Base-by-base conservation (phyloP, 1,139 yeast genomes). In the Hansenula sp. region DNA sequence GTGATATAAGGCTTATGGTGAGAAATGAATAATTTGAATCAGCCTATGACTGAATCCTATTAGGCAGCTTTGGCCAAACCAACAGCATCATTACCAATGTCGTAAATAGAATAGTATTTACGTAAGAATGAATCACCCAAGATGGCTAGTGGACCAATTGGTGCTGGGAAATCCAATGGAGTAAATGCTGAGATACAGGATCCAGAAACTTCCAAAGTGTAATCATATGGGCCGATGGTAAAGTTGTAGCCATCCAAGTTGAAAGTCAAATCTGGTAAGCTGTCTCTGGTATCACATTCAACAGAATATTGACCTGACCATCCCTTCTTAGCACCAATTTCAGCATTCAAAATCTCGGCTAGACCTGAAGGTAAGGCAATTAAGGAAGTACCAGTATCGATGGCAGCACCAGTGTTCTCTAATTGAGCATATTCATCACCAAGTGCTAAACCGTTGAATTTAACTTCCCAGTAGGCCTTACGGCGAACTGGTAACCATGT, bases 391-490 rank as follows among this genome's bases (percentile, higher is more conserved):
- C 99, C 99, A 47, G 99, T 93, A 67, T 93, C 99, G 62, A 93
- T 88, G 49, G 96, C 97, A 58, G 97, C 99, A 66, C 99, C 99
- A 50, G 93, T 84, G 59, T 74, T 72, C 58, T 76, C 78, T 61
- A 93, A 79, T 58, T 77, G 81, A 41, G 98, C 96, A 60, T 77
- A 85, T 70, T 93, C 96, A 53, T 84, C 85, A 58, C 99, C 99
- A 51, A 93, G 76, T 33, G 91, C 88, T 62, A 93, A 74, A 58
- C 96, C 91, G 58, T 89, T 89, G 55, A 93, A 84, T 53, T 85
- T 78, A 49, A 93, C 99, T 74, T 93, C 99, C 99, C 99, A 93
- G 78, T 93, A 93, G 33, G 98, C 99, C 81, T 91, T 88, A 77
- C 99, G 88, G 74, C 99, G 89, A 49, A 93, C 94, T 47, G 99